Percentiles rank a stretch among this genome's conserved stretches.
phyloP scores from a whole-genome alignment of 1,139 yeast species.

The Taphrina deformans region DNA sequence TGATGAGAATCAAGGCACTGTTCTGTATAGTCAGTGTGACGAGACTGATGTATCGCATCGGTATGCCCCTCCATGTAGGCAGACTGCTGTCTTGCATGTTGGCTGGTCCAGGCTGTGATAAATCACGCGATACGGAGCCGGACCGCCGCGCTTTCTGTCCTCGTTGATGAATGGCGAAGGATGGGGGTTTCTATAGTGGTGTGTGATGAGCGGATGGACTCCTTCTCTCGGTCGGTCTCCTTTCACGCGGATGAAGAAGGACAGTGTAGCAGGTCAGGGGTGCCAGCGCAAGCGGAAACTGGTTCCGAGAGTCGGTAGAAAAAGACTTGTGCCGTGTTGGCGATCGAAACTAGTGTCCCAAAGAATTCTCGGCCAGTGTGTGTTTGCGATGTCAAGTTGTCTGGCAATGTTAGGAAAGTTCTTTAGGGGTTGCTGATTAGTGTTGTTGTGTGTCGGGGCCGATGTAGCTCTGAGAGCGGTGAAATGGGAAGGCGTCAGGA shows the following conservation, averaged over 20 bases:
- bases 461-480: too few relatives aligned
- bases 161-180: background rate
- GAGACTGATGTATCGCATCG: constrained; percentile 44
- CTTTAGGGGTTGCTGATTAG: too few relatives aligned
- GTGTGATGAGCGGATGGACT: too few relatives aligned
- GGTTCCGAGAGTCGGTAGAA: too few relatives aligned
- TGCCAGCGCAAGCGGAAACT: background rate
- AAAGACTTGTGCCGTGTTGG: too few relatives aligned
- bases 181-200: background rate
- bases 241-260: too few relatives aligned
- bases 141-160: background rate
- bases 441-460: too few relatives aligned
- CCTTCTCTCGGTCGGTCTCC: too few relatives aligned
- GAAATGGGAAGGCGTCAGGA: too few relatives aligned
- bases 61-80: constrained; percentile 40
- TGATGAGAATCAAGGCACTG: constrained; percentile 46
- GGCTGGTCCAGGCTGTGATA: background rate
- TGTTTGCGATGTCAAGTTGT: too few relatives aligned
- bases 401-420: background rate
- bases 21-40: constrained; percentile 47
- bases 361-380: too few relatives aligned
- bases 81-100: background rate
- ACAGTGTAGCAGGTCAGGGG: background rate
- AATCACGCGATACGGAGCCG: background rate
- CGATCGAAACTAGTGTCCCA: too few relatives aligned